A percentile compares a stretch with the other conserved stretches of the same genome.
Conservation (phyloP, 768 basidiomycete species). For the Suillus brevipes region DNA sequence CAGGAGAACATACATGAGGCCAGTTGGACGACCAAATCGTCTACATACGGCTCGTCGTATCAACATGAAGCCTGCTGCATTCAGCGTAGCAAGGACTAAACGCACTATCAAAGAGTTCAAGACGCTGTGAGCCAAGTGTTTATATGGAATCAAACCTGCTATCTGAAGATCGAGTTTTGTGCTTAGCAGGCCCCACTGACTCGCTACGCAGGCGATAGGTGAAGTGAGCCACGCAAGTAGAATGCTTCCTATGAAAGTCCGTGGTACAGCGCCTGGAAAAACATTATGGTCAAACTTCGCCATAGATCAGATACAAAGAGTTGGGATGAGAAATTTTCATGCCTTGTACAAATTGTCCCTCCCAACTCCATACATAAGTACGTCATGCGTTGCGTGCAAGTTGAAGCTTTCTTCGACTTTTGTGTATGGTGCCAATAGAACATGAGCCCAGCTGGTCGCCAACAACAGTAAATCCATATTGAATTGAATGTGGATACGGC, state of each 20-base stretch:
- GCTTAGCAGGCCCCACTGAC: slow-evolving; percentile 41
- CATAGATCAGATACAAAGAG: slow-evolving; percentile 5
- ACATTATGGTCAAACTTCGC: slow-evolving; percentile 85
- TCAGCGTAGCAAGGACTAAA: slow-evolving; percentile 64
- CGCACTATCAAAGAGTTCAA: slow-evolving; percentile 53
- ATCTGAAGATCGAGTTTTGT: slow-evolving; percentile 73
- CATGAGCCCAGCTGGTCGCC: slow-evolving; percentile 58
- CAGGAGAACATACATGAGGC: slow-evolving; percentile 64
- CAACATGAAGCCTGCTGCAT: slow-evolving; percentile 60
- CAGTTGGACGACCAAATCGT: slow-evolving; percentile 62
- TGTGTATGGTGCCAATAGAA: slow-evolving; percentile 80
- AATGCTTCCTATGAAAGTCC: slow-evolving; percentile 82
- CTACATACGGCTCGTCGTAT: slow-evolving; percentile 60
- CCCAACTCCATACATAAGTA: slow-evolving; percentile 70
- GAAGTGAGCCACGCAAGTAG: slow-evolving; percentile 59
- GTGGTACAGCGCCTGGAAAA: slow-evolving; percentile 87
- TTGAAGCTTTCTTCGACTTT: slow-evolving; percentile 99
- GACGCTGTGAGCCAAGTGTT: background rate
- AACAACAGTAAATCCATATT: slow-evolving; percentile 54
- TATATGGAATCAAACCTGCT: slow-evolving; percentile 47
- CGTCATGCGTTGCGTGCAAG: slow-evolving; percentile 88
- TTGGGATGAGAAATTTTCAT: background rate
- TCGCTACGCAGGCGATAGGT: slow-evolving; percentile 48
- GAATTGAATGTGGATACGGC: background rate
- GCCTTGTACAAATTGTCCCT: slow-evolving; percentile 40